Base-by-base conservation (phyloP, 768 basidiomycete genomes). In the Scleroderma bovista region DNA sequence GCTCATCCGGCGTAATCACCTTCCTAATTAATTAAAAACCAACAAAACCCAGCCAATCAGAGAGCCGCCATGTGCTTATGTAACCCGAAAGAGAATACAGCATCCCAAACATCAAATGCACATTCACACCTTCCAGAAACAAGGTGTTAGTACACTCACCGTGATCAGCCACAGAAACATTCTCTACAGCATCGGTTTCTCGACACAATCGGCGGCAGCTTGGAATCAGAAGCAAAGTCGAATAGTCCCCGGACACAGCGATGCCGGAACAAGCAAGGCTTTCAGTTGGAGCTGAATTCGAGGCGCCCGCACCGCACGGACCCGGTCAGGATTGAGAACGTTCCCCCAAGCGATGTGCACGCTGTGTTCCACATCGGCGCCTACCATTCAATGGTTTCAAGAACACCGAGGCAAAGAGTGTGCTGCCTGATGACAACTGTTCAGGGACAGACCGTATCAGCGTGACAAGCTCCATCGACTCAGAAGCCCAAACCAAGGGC, bases 31-130 rank as follows among this genome's bases (percentile, higher is more conserved):
- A 22, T 24, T 29, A 45, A 45, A n/a, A 10, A 48, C 31, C 57
- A 61, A 51, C 62, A 45, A 51, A 48, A 44, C 19, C 40, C 29
- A 9, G 0, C 63, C 63, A 65, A 65, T 65, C 59, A 53, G 1
- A n/a, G 13, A 13, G 34, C 32, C n/a, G 32, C 32, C 32, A 15
- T 33, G 32, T 33, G 34, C 34, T 36, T 36, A 36, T 36, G 34
- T 36, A 36, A 36, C 34, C 12, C 12, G 13, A n/a, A 13, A 36
- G 13, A 36, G 34, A 36, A 5, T 36, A 36, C n/a, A 36, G n/a
- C 34, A 36, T 12, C 6, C 34, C 34, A 29, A 29, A 29, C 26
- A 29, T 29, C 26, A 29, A 9, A 4, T 5, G 26, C 26, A 29
- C 9, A 9, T 29, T 9, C 26, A 5, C 26, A 29, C 26, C 26